Percentiles rank a stretch among this genome's conserved stretches.
Evolutionary conservation across 306 rosid genomes (phyloP).

Genomic region (Rosa rugosa): DNA sequence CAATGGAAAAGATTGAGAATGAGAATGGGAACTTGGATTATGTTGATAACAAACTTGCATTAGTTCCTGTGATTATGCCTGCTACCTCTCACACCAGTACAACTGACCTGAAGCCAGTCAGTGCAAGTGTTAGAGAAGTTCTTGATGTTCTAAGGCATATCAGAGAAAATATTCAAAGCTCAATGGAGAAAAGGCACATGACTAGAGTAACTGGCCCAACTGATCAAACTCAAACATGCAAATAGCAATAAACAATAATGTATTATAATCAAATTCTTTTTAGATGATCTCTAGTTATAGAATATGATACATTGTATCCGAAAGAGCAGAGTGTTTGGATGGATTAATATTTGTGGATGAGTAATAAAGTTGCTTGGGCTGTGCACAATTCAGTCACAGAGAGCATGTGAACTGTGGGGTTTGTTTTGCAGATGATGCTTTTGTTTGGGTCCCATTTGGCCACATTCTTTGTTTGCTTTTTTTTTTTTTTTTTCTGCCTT

Average conservation of each 20-base stretch:
- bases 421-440: conserved; percentile 39
- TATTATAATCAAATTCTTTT: conserved; percentile 22
- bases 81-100: conserved; percentile 29
- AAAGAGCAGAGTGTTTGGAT: conserved; percentile 2
- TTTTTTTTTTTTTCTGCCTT: background rate
- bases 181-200: conserved; percentile 46
- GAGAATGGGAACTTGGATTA: conserved; percentile 32
- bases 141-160: conserved; percentile 50
- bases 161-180: conserved; percentile 47
- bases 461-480: conserved; percentile 9
- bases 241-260: conserved; percentile 6
- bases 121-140: conserved; percentile 48
- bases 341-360: conserved; percentile 10
- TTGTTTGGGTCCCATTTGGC: conserved; percentile 37
- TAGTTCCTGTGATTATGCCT: conserved; percentile 45
- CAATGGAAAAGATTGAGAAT: conserved; percentile 38
- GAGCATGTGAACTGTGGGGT: conserved; percentile 66
- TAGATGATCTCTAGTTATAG: conserved; percentile 15
- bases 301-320: conserved; percentile 13
- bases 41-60: conserved; percentile 47
- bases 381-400: conserved; percentile 35
- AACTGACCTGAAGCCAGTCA: conserved; percentile 41
- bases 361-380: conserved; percentile 34
- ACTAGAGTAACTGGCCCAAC: conserved; percentile 41
- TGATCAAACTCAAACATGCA: conserved; percentile 17